Evolutionary conservation across 805 yeast genomes (phyloP).

Genomic region (Candida oleophila): DNA sequence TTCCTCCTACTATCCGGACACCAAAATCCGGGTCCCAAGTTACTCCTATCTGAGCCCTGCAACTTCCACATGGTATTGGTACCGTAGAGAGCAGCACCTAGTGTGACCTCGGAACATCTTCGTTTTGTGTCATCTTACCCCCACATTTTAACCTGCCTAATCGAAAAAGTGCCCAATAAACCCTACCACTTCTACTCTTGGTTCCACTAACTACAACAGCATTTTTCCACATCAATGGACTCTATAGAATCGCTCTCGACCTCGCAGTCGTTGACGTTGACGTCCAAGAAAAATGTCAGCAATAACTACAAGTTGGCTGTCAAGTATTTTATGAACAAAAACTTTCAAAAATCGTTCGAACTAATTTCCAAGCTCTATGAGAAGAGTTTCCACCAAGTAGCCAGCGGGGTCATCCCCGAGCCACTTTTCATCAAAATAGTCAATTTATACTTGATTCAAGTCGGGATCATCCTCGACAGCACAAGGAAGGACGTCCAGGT

Average conservation of each 20-base stretch:
- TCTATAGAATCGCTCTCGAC: conserved; percentile 1
- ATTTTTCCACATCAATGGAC: conserved; percentile 3
- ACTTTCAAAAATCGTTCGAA: conserved; percentile 31
- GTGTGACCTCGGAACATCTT: background rate
- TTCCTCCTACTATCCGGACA: too few species aligned
- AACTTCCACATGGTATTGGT: background rate
- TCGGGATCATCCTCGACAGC: conserved; percentile 22
- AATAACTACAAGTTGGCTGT: conserved; percentile 31
- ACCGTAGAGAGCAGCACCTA: too few species aligned
- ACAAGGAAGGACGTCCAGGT: conserved; percentile 6
- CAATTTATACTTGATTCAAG: conserved; percentile 34
- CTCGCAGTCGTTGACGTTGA: background rate
- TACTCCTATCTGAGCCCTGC: too few species aligned
- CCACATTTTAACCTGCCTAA: background rate
- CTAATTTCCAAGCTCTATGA: conserved; percentile 22
- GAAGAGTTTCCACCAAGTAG: conserved; percentile 18
- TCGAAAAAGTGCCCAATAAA: background rate
- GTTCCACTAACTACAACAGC: too few species aligned
- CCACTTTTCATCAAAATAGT: conserved; percentile 31
- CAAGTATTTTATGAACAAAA: conserved; percentile 39
- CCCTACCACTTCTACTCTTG: too few species aligned
- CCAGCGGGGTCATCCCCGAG: conserved; percentile 24
- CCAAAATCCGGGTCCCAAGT: too few species aligned
- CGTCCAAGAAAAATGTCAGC: conserved; percentile 1
- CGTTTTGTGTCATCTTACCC: background rate